Percentiles rank a stretch among this genome's conserved stretches.
phyloP scores from a whole-genome alignment of 306 rosid species.

The Geum urbanum region DNA sequence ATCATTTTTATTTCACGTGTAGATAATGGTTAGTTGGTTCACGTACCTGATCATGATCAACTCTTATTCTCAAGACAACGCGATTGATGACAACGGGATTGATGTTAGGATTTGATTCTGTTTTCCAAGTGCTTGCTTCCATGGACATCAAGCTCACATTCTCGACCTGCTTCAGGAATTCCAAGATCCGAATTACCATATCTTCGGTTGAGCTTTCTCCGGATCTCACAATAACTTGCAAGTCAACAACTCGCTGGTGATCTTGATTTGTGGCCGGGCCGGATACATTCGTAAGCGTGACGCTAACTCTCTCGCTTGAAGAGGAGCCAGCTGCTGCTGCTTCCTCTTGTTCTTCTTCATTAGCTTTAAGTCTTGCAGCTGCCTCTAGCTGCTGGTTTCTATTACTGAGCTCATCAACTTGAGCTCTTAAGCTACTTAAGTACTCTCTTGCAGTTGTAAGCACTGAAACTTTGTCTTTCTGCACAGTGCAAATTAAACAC shows the following conservation, averaged over 20 bases:
- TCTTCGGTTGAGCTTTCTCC: conserved; percentile 37
- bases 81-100: conserved; percentile 44
- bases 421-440: conserved; percentile 46
- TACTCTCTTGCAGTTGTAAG: conserved; percentile 63
- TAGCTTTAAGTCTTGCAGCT: conserved; percentile 7
- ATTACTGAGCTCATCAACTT: conserved; percentile 45
- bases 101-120: conserved; percentile 26
- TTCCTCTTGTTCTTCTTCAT: conserved; percentile 20
- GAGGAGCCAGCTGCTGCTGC: not conserved
- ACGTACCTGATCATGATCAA: conserved; percentile 54
- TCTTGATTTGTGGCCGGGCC: conserved; percentile 47
- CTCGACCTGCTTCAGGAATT: conserved; percentile 48
- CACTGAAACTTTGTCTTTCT: conserved; percentile 87
- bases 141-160: conserved; percentile 55
- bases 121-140: conserved; percentile 45
- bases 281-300: conserved; percentile 37
- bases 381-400: conserved; percentile 50
- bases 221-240: conserved; percentile 57
- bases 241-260: conserved; percentile 38
- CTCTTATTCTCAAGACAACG: conserved; percentile 51
- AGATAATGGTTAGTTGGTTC: not conserved
- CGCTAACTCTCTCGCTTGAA: conserved; percentile 40
- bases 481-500: not conserved
- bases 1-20: too few relatives aligned
- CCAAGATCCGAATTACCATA: conserved; percentile 51